phyloP scores from a whole-genome alignment of 352 stramenopile genomes.

The Globisporangium perplexum region DNA sequence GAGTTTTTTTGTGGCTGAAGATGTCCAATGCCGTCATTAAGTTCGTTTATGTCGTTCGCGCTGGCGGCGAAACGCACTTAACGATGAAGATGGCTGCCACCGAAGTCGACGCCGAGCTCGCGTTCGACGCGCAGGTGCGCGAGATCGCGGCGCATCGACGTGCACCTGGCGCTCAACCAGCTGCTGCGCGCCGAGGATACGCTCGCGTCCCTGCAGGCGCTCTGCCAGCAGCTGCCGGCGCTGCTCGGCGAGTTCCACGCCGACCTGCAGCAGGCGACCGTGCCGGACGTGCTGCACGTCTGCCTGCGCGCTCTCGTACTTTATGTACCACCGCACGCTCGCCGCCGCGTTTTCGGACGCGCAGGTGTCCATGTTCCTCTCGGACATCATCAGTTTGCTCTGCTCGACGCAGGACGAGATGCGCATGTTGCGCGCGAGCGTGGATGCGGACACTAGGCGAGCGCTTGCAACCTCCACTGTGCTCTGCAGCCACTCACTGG shows the following conservation, averaged over 20 bases:
- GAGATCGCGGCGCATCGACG: constrained; percentile 39
- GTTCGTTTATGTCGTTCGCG: too few relatives aligned
- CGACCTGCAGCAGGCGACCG: constrained; percentile 38
- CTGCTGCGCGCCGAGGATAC: constrained; percentile 57
- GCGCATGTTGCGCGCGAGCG: neutral
- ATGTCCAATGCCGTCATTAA: too few relatives aligned
- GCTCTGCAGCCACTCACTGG: too few relatives aligned
- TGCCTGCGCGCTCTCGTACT: constrained; percentile 61
- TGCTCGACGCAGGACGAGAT: constrained; percentile 53
- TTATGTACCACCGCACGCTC: constrained; percentile 51
- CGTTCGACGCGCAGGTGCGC: constrained; percentile 17
- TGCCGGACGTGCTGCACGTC: constrained; percentile 31
- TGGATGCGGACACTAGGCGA: too few relatives aligned
- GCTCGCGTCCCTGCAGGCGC: constrained; percentile 27
- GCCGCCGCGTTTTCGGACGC: constrained; percentile 28
- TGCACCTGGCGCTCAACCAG: constrained; percentile 50
- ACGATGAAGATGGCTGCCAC: too few relatives aligned
- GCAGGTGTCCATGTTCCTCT: constrained; percentile 36
- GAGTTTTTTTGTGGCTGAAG: neutral
- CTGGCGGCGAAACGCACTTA: too few relatives aligned
- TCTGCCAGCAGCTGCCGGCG: constrained; percentile 25
- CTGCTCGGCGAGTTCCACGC: constrained; percentile 37
- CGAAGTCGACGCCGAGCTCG: too few relatives aligned
- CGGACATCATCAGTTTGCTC: constrained; percentile 38
- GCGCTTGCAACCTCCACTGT: too few relatives aligned